These are phyloP conservation scores for Pseudocercospora vitis DNA, from an alignment of 2,329 filamentous ascomycete genomes.

Conservation along the genomic window DNA sequence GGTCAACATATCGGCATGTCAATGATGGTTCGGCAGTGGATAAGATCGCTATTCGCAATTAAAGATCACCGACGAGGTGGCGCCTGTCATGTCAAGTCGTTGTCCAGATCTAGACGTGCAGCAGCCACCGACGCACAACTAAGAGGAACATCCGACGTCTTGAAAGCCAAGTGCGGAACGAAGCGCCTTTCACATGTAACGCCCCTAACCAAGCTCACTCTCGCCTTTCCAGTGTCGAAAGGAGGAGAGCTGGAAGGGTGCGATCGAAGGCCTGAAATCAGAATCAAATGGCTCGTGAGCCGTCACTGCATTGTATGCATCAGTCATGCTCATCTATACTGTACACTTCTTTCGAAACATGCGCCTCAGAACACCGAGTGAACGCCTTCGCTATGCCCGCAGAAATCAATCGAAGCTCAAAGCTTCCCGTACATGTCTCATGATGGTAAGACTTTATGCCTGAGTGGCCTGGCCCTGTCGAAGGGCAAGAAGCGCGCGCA, in stretches of 20 bases:
- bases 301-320: not conserved
- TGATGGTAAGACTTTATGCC: conserved; percentile 19
- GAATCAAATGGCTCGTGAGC: conserved; percentile 1
- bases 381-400: conserved; percentile 10
- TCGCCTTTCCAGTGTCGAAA: not conserved
- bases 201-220: too few species aligned
- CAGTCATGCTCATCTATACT: conserved; percentile 8
- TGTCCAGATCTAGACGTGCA: too few species aligned
- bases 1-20: too few species aligned
- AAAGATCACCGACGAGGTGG: too few species aligned
- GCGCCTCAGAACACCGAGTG: not conserved
- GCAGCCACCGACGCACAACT: too few species aligned
- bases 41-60: too few species aligned
- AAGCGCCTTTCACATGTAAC: too few species aligned
- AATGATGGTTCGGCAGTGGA: too few species aligned
- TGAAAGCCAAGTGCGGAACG: not conserved
- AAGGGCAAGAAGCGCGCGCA: conserved; percentile 83
- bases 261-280: not conserved
- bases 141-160: not conserved
- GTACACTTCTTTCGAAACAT: conserved; percentile 3
- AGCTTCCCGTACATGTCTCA: not conserved
- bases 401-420: conserved; percentile 1
- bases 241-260: not conserved
- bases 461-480: conserved; percentile 70
- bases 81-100: too few species aligned